Percentiles rank a stretch among this genome's conserved stretches.
These are phyloP conservation scores for Diaporthe sp. DNA, from an alignment of 2,329 filamentous ascomycete species.

Conservation along the genomic window DNA sequence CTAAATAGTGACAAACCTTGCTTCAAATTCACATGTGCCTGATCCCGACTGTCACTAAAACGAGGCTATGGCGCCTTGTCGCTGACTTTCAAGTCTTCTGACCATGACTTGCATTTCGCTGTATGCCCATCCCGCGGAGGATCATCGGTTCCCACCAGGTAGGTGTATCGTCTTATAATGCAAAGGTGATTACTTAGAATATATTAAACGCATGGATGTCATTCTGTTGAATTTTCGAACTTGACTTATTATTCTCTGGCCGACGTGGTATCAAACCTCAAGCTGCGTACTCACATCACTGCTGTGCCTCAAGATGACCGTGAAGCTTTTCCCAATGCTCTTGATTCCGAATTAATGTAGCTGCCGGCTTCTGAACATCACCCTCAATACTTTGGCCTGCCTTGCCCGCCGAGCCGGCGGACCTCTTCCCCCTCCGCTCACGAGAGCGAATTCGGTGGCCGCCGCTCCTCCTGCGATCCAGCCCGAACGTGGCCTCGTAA, in stretches of 20 bases:
- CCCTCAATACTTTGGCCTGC: neutral
- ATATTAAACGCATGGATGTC: too few relatives aligned
- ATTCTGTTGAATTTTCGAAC: neutral
- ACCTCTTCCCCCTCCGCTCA: neutral
- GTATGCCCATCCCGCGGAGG: neutral
- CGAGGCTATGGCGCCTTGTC: too few relatives aligned
- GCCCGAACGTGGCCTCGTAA: constrained; percentile 58
- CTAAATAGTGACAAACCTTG: too few relatives aligned
- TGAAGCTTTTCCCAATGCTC: neutral
- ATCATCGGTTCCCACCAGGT: neutral
- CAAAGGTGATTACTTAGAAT: neutral
- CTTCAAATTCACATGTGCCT: too few relatives aligned
- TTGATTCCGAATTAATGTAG: neutral
- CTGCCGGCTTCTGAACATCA: neutral
- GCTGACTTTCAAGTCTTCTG: too few relatives aligned
- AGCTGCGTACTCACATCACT: neutral
- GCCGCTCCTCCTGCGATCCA: constrained; percentile 45
- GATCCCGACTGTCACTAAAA: too few relatives aligned
- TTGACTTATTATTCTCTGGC: neutral
- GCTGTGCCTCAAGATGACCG: neutral
- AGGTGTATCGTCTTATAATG: neutral
- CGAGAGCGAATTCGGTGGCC: neutral
- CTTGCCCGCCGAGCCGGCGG: neutral
- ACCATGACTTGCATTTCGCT: too few relatives aligned
- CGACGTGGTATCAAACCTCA: neutral